These are phyloP conservation scores for Xerocomus brunneocitrinus DNA, from an alignment of 768 basidiomycete genomes.

Conservation along the genomic window DNA sequence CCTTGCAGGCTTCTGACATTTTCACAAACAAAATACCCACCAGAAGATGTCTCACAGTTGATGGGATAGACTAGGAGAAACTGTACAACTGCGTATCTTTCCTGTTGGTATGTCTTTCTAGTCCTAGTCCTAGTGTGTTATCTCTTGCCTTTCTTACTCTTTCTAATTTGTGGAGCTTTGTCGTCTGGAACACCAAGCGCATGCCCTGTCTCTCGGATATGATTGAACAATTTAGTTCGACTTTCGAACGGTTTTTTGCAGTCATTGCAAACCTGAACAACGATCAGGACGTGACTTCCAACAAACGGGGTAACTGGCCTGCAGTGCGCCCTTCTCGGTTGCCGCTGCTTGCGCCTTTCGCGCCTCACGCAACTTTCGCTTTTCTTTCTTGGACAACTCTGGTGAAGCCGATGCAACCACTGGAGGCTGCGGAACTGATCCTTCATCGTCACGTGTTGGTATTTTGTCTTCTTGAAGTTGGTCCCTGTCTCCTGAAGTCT, in stretches of 20 bases:
- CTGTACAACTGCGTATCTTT: background rate
- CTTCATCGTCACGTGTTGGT: background rate
- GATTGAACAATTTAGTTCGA: constrained; percentile 70
- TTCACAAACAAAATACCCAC: constrained; percentile 94
- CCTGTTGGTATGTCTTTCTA: constrained; percentile 6
- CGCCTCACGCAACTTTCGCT: constrained; percentile 68
- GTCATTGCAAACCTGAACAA: constrained; percentile 54
- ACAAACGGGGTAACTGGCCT: constrained; percentile 8
- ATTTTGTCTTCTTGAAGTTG: constrained; percentile 5
- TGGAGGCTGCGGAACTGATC: background rate
- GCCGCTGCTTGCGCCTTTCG: constrained; percentile 47
- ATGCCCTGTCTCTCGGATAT: constrained; percentile 69
- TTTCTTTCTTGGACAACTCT: constrained; percentile 72
- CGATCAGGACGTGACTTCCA: constrained; percentile 7
- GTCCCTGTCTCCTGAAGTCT: constrained; percentile 3
- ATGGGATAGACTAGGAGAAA: constrained; percentile 60
- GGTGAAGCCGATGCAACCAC: constrained; percentile 6
- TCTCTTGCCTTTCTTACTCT: constrained; percentile 30
- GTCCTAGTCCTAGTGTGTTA: constrained; percentile 8
- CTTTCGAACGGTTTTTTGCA: constrained; percentile 61
- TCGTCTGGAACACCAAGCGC: constrained; percentile 45
- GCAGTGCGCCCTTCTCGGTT: background rate
- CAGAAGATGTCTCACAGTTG: constrained; percentile 83
- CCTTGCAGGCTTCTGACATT: constrained; percentile 79
- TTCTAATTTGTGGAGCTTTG: constrained; percentile 30